Evolutionary conservation across 495 filamentous ascomycete genomes (phyloP).

Genomic region (Neurospora sp.): DNA sequence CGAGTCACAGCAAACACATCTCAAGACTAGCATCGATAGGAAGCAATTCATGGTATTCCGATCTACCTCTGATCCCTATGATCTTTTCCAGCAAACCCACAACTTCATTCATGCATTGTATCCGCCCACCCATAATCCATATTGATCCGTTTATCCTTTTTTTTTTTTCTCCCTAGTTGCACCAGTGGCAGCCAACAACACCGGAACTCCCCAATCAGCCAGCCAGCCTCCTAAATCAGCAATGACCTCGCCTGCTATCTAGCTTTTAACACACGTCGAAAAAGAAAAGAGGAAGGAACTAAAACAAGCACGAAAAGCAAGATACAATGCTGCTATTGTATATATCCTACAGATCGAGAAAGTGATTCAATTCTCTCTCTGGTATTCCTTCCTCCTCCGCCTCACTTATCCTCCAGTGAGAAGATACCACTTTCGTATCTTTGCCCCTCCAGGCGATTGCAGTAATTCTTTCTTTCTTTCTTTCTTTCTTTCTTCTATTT

Average conservation of each 20-base stretch:
- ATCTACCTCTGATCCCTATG: not conserved
- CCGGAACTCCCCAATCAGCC: not conserved
- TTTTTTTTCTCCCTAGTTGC: not conserved
- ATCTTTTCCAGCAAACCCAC: not conserved
- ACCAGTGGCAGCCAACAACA: not conserved
- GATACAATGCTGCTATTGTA: not conserved
- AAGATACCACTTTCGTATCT: not conserved
- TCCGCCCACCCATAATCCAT: not conserved
- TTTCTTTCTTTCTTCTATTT: not conserved
- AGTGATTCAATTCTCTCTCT: not conserved
- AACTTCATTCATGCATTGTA: not conserved
- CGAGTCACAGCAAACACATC: not conserved
- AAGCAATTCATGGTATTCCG: not conserved
- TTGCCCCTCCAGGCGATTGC: not conserved
- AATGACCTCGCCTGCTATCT: not conserved
- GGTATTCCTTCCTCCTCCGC: not conserved
- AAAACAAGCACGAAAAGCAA: not conserved
- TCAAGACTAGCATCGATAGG: not conserved
- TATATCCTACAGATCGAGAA: not conserved
- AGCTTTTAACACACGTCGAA: not conserved
- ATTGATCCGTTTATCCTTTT: not conserved
- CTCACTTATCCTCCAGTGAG: not conserved
- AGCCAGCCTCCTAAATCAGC: not conserved
- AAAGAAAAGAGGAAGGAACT: not conserved
- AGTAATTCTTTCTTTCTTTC: no score